These are phyloP conservation scores for Populus alba DNA, from an alignment of 345 rosid species.

Conservation along the genomic window DNA sequence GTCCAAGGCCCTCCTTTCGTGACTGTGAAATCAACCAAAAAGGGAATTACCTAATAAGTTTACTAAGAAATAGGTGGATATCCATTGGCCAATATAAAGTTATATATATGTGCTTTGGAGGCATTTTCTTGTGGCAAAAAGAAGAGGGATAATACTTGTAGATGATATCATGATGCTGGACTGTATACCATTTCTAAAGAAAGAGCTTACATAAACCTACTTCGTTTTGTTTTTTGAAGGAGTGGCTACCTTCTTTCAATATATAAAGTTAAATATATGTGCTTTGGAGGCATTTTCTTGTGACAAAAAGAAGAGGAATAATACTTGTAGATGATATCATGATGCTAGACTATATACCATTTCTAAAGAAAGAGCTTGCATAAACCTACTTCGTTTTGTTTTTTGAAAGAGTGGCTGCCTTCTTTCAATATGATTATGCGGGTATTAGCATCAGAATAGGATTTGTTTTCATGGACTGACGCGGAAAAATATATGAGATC, in stretches of 20 bases:
- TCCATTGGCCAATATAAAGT: conserved; percentile 43
- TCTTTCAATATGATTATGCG: neutral
- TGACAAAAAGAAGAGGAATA: conserved; percentile 1
- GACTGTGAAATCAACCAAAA: conserved; percentile 27
- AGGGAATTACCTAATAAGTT: conserved; percentile 17
- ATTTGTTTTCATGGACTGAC: neutral
- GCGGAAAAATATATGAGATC: neutral
- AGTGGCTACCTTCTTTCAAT: neutral
- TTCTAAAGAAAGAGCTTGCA: neutral
- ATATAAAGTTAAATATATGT: too few relatives aligned
- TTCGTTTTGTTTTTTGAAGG: neutral
- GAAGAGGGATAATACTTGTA: neutral
- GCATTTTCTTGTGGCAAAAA: conserved; percentile 7
- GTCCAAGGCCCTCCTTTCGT: conserved; percentile 22
- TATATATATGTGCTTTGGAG: conserved; percentile 4
- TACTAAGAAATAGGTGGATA: conserved; percentile 34
- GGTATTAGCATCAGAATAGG: neutral
- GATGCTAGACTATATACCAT: neutral
- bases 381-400: neutral
- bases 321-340: neutral
- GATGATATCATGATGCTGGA: neutral
- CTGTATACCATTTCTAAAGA: neutral
- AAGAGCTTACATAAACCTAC: neutral
- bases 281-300: conserved; percentile 18
- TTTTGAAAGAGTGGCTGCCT: neutral